Evolutionary conservation across 177 flowering plant species (phyloP).

Genomic region (Vitis hybrid): DNA sequence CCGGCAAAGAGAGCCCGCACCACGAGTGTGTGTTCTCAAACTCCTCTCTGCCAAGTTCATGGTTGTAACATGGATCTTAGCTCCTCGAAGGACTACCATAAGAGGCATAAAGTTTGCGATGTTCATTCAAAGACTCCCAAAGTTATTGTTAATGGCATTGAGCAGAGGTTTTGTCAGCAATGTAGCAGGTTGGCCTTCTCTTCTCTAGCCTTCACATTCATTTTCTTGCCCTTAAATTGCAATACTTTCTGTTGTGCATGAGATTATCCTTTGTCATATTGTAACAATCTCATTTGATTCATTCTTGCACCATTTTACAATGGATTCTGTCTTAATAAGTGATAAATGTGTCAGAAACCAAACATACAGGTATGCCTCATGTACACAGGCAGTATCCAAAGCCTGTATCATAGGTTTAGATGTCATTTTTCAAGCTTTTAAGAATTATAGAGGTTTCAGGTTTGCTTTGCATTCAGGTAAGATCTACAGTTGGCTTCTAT

Average conservation of each 20-base stretch:
- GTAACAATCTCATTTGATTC: constrained; percentile 29
- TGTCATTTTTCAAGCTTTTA: too few relatives aligned
- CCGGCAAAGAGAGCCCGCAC: constrained; percentile 29
- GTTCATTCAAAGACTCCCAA: constrained; percentile 68
- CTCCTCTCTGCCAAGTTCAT: constrained; percentile 58
- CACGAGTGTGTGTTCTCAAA: constrained; percentile 13
- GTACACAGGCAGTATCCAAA: too few relatives aligned
- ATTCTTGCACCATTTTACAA: constrained; percentile 25
- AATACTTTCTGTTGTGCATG: constrained; percentile 19
- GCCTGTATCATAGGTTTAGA: too few relatives aligned
- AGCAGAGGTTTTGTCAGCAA: constrained; percentile 86
- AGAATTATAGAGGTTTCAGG: too few relatives aligned
- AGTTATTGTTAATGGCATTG: constrained; percentile 68
- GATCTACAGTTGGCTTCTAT: too few relatives aligned
- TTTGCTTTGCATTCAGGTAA: too few relatives aligned
- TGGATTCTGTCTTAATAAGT: too few relatives aligned
- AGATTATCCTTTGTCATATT: constrained; percentile 16
- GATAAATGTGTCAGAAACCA: too few relatives aligned
- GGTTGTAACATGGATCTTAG: constrained; percentile 77
- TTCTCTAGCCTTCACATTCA: constrained; percentile 7
- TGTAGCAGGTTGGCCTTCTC: constrained; percentile 66
- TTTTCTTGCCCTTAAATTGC: constrained; percentile 22
- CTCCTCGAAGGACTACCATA: constrained; percentile 70
- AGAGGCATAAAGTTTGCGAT: constrained; percentile 81
- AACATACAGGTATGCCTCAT: too few relatives aligned